Base-by-base conservation (phyloP, 2,329 filamentous ascomycete genomes). In the Xylariaceae sp. region DNA sequence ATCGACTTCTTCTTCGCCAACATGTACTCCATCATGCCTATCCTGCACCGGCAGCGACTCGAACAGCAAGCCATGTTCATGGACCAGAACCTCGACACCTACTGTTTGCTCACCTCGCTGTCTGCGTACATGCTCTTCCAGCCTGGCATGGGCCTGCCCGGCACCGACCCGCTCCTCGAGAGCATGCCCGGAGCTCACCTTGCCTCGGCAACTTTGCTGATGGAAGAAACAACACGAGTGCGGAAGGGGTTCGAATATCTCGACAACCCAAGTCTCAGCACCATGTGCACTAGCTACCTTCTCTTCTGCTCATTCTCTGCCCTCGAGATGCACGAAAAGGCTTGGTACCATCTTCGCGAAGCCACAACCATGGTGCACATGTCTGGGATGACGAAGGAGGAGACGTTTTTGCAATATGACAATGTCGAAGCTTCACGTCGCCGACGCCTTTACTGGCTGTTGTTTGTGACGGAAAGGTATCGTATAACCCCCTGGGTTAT, bases 311-410 rank as follows among this genome's bases (percentile, higher is more conserved):
- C 79, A 37, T 76, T 81, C 53, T 80, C 82, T 40, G 80, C 76
- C 23, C 62, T 85, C 29, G 81, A 87, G 42, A 68, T 79, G 53
- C 81, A 88, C 53, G 77, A 83, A 42, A 78, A 79, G 55, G 83
- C 83, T 2, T 90, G 84, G 83, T 88, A 79, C 51, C 77, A 86
- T 53, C 64, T 90, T 8, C 77, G 83, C 17, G 84, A 92, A 57
- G 81, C 82, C 5, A 80, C 77, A 2, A 88, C 83, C 5, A 66
- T 90, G 56, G 68, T 72, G 18, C 69, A 77, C 46, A 71, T 80
- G 47, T 57, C 65, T 18, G 68, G 67, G 33, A 72, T 81, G 72
- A 66, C 71, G 49, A 75, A 75, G 53, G 77, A 81, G 47, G 71
- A 76, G 15, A 63, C 69, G 7, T 87, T 85, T 51, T 46, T 68